Evolutionary conservation across 306 rosid genomes (phyloP).

Genomic region (Dryas alaskensis): DNA sequence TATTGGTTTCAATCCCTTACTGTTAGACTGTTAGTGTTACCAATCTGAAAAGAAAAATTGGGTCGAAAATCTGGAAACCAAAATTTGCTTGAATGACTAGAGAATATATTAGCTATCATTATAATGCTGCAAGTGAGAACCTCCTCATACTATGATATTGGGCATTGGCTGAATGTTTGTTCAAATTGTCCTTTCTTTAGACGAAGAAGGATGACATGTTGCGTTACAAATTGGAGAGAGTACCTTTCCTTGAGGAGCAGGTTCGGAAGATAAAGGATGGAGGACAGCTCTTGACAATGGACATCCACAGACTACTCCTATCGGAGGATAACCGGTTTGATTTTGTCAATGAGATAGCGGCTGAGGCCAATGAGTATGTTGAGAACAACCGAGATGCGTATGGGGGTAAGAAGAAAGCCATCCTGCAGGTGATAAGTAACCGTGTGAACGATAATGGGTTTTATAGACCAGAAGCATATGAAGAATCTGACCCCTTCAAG

Average conservation of each 20-base stretch:
- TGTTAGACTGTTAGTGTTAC: too few species aligned
- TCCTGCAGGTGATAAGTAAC: conserved; percentile 82
- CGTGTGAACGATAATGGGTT: conserved; percentile 76
- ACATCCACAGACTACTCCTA: conserved; percentile 62
- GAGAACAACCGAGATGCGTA: conserved; percentile 76
- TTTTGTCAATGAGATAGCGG: conserved; percentile 85
- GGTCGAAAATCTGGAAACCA: not conserved
- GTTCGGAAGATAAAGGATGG: conserved; percentile 66
- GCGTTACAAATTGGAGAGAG: conserved; percentile 52
- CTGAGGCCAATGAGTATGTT: conserved; percentile 74
- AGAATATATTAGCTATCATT: not conserved
- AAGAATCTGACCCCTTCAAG: conserved; percentile 67
- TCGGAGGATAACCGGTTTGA: conserved; percentile 82
- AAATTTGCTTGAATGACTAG: not conserved
- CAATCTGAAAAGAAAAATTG: not conserved
- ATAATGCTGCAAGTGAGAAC: not conserved
- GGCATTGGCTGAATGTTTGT: not conserved
- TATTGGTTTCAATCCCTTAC: not conserved
- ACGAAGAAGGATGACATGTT: conserved; percentile 60
- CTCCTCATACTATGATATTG: not conserved
- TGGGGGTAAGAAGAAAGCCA: conserved; percentile 85
- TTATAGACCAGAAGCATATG: conserved; percentile 75
- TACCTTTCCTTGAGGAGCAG: conserved; percentile 93
- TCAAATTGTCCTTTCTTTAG: conserved; percentile 31
- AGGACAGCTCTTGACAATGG: conserved; percentile 69